Percentiles rank a stretch among this genome's conserved stretches.
These are phyloP conservation scores for Diutina sp. DNA, from an alignment of 1,139 yeast genomes.

Conservation along the genomic window DNA sequence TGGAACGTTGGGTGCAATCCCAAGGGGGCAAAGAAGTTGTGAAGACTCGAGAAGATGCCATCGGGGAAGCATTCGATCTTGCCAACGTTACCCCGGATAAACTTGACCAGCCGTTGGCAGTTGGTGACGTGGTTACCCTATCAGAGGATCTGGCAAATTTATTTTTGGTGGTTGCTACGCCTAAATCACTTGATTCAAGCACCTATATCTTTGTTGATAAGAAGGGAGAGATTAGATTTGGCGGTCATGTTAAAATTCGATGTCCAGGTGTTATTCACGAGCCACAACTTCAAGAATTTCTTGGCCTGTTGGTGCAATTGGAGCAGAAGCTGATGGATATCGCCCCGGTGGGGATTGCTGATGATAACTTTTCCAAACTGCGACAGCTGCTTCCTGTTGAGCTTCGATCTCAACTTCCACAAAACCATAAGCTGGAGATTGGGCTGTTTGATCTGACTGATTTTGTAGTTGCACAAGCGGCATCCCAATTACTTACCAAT, in stretches of 20 bases:
- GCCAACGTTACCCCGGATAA: neutral
- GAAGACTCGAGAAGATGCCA: too few species aligned
- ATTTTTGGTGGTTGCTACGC: constrained; percentile 21
- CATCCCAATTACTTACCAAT: constrained; percentile 24
- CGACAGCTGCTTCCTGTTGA: neutral
- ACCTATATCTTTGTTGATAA: constrained; percentile 40
- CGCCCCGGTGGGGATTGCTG: constrained; percentile 30
- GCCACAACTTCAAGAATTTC: neutral
- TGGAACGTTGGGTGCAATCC: constrained; percentile 11
- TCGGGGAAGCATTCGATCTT: neutral
- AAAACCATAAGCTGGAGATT: neutral
- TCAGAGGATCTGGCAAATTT: constrained; percentile 18
- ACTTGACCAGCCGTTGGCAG: constrained; percentile 10
- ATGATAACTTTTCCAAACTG: constrained; percentile 15
- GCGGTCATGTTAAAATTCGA: constrained; percentile 33
- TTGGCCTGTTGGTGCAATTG: constrained; percentile 12
- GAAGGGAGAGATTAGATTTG: constrained; percentile 43
- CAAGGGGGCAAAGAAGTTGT: neutral
- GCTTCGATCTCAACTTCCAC: constrained; percentile 9
- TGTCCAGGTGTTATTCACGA: constrained; percentile 35
- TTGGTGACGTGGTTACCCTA: constrained; percentile 29
- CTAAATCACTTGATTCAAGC: constrained; percentile 14
- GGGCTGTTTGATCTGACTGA: constrained; percentile 10
- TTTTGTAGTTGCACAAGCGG: constrained; percentile 24
- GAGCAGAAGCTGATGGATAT: constrained; percentile 21